These are phyloP conservation scores for Hemileccinum rubropunctum DNA, from an alignment of 768 basidiomycete species.

Conservation along the genomic window DNA sequence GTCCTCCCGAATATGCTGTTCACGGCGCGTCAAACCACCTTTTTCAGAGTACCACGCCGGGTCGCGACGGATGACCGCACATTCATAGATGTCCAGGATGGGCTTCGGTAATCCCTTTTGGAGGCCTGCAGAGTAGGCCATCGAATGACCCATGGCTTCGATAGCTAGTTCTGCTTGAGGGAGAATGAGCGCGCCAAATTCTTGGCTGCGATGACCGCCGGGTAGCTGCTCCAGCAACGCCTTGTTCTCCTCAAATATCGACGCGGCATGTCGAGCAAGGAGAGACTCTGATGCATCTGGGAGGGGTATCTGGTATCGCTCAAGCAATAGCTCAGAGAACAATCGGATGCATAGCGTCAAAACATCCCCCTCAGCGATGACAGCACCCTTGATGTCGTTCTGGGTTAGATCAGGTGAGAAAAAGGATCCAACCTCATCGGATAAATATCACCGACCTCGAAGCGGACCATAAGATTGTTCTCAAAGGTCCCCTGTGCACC, in stretches of 20 bases:
- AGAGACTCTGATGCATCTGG: slow-evolving; percentile 43
- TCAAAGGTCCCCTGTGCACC: slow-evolving; percentile 68
- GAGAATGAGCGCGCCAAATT: slow-evolving; percentile 52
- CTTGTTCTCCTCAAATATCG: slow-evolving; percentile 46
- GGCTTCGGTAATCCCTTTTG: slow-evolving; percentile 42
- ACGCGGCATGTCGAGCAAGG: slow-evolving; percentile 49
- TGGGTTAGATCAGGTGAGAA: too few relatives aligned
- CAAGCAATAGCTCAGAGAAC: slow-evolving; percentile 56
- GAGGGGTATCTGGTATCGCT: slow-evolving; percentile 52
- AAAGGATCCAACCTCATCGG: neutral
- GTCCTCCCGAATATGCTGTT: slow-evolving; percentile 48
- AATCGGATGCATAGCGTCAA: slow-evolving; percentile 53
- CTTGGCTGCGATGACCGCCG: slow-evolving; percentile 24
- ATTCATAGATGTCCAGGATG: slow-evolving; percentile 57
- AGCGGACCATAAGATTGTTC: slow-evolving; percentile 56
- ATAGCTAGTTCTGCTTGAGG: slow-evolving; percentile 52
- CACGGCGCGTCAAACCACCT: slow-evolving; percentile 44
- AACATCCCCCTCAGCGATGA: slow-evolving; percentile 57
- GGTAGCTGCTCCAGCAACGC: slow-evolving; percentile 36
- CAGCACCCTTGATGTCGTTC: slow-evolving; percentile 40
- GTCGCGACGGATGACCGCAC: slow-evolving; percentile 49
- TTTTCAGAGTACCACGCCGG: slow-evolving; percentile 60
- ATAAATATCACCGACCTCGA: slow-evolving; percentile 41
- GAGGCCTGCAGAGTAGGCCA: slow-evolving; percentile 55
- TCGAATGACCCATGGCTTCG: slow-evolving; percentile 62